These are phyloP conservation scores for Fraxinus excelsior DNA, from an alignment of 257 asterid genomes.

Conservation along the genomic window DNA sequence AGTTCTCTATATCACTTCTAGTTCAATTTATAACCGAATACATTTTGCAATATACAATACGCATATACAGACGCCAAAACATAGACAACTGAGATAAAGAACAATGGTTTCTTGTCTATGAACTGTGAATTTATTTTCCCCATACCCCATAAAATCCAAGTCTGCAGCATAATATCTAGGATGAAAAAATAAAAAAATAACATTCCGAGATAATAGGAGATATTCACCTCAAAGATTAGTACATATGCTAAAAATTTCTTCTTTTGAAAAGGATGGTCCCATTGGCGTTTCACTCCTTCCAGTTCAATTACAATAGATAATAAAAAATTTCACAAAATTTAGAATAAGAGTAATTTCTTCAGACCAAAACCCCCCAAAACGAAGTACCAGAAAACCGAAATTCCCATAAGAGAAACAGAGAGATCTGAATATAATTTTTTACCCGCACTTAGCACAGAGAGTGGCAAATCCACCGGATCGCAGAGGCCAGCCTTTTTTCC, in stretches of 20 bases:
- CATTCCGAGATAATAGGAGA: neutral
- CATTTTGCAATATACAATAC: neutral
- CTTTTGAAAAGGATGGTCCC: conserved; percentile 10
- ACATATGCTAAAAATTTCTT: neutral
- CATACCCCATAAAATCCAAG: neutral
- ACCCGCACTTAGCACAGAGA: conserved; percentile 84
- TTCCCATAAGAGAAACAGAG: neutral
- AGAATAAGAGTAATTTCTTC: neutral
- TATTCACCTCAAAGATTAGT: conserved; percentile 1
- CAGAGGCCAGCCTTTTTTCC: conserved; percentile 82
- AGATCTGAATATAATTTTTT: conserved; percentile 8
- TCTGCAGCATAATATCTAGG: neutral
- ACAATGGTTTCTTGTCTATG: neutral
- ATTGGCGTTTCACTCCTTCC: neutral
- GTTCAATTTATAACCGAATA: neutral
- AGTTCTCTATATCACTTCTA: neutral
- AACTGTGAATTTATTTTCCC: neutral
- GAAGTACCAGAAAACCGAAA: neutral
- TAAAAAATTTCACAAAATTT: conserved; percentile 8
- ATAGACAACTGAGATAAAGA: conserved; percentile 1
- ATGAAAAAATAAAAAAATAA: too few species aligned
- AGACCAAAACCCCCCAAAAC: conserved; percentile 10
- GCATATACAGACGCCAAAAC: neutral
- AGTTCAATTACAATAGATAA: conserved; percentile 11
- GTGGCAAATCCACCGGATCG: conserved; percentile 72